Conservation (phyloP, 768 basidiomycete species). For the Mycena chlorophos region DNA sequence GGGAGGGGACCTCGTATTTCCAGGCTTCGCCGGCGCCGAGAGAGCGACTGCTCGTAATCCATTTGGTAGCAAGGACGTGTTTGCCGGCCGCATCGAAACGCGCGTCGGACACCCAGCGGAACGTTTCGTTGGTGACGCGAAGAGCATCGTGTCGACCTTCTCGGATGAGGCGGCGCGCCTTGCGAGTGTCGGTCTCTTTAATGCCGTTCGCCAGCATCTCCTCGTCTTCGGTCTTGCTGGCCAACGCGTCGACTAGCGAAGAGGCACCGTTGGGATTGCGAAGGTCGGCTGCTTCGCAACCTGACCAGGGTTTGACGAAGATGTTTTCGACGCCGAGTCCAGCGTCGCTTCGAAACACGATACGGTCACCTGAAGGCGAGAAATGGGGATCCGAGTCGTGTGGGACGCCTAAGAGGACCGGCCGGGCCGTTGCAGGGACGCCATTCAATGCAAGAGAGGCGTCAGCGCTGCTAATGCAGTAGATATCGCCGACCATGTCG, state of each 20-base stretch:
- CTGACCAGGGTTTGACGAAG: conserved; percentile 66
- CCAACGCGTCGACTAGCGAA: conserved; percentile 38
- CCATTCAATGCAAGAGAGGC: conserved; percentile 29
- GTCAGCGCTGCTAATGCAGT: conserved; percentile 52
- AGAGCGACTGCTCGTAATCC: conserved; percentile 67
- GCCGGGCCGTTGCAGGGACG: conserved; percentile 45
- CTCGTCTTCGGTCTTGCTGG: conserved; percentile 43
- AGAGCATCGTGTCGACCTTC: conserved; percentile 55
- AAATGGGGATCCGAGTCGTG: conserved; percentile 74
- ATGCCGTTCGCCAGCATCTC: conserved; percentile 48
- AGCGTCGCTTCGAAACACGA: conserved; percentile 76
- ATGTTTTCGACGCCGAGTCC: conserved; percentile 74
- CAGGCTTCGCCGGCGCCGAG: conserved; percentile 75
- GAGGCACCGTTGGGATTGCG: conserved; percentile 32
- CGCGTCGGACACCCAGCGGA: conserved; percentile 67
- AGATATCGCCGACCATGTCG: conserved; percentile 74
- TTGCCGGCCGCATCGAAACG: conserved; percentile 68
- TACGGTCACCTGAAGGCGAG: conserved; percentile 60
- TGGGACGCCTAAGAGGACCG: conserved; percentile 64
- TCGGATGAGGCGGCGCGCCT: conserved; percentile 46
- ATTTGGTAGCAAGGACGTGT: conserved; percentile 72
- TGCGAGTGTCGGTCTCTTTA: conserved; percentile 51
- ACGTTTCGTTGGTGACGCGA: conserved; percentile 73
- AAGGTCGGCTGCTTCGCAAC: conserved; percentile 63
- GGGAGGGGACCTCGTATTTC: conserved; percentile 59